phyloP scores from a whole-genome alignment of 192 early-diverging fungal genomes.

The Backusella liffmaniae region DNA sequence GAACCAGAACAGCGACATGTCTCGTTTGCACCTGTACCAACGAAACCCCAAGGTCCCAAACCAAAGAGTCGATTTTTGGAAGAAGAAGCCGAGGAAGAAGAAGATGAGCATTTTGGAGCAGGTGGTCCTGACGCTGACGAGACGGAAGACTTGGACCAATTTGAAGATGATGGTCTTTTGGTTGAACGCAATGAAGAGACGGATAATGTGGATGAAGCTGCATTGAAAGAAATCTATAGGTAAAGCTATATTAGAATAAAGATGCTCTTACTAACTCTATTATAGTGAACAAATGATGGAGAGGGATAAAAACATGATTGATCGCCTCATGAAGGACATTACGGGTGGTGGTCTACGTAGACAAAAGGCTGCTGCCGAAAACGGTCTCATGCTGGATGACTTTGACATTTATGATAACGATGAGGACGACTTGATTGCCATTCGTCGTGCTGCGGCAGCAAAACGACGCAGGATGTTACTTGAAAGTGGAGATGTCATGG shows the following conservation, averaged over 20 bases:
- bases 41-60: constrained; percentile 2
- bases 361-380: constrained; percentile 22
- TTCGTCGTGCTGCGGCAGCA: constrained; percentile 25
- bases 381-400: constrained; percentile 28
- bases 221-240: constrained; percentile 24
- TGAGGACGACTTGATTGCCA: constrained; percentile 32
- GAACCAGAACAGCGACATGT: neutral
- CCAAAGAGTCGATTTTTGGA: constrained; percentile 27
- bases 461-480: constrained; percentile 23
- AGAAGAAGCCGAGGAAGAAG: constrained; percentile 40
- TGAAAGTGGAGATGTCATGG: constrained; percentile 23
- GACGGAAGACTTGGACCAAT: constrained; percentile 31
- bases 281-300: constrained; percentile 31
- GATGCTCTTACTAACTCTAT: neutral
- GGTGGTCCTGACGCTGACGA: constrained; percentile 34
- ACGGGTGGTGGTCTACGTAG: constrained; percentile 30
- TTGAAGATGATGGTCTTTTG: constrained; percentile 37
- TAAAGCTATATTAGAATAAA: constrained; percentile 11
- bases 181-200: constrained; percentile 30
- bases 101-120: constrained; percentile 35
- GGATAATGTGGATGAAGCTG: constrained; percentile 25
- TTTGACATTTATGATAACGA: constrained; percentile 34
- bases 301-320: constrained; percentile 29
- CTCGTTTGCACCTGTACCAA: neutral
- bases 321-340: constrained; percentile 37